phyloP scores from a whole-genome alignment of 2,329 filamentous ascomycete genomes.

The Arthrobotrys sinensis region DNA sequence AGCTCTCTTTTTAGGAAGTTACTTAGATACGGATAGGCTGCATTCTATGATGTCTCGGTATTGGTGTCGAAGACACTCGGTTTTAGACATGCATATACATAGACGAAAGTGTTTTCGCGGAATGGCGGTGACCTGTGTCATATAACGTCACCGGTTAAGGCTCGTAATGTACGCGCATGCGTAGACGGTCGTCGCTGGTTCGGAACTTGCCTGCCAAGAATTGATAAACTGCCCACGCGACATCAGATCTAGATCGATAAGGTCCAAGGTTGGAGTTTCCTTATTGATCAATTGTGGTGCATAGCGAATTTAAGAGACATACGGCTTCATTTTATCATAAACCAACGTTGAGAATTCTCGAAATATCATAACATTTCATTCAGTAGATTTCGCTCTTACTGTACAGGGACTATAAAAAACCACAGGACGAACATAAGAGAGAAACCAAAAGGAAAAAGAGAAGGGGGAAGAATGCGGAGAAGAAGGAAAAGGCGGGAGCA shows the following conservation, averaged over 20 bases:
- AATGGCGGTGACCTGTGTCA: too few relatives aligned
- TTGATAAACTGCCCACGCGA: conserved; percentile 4
- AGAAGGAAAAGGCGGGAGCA: conserved; percentile 19
- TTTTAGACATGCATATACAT: too few relatives aligned
- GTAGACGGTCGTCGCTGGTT: conserved; percentile 12
- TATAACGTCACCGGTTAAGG: too few relatives aligned
- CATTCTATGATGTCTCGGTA: too few relatives aligned
- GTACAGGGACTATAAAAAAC: conserved; percentile 42
- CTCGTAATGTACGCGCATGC: neutral
- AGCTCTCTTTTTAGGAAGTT: too few relatives aligned
- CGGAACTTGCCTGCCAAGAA: conserved; percentile 37
- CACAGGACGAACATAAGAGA: conserved; percentile 16
- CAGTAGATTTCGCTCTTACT: conserved; percentile 57
- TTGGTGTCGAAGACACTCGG: too few relatives aligned
- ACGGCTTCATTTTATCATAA: too few relatives aligned
- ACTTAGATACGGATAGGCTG: too few relatives aligned
- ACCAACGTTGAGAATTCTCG: neutral
- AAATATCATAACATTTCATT: conserved; percentile 28
- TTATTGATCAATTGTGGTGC: neutral
- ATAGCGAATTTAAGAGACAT: too few relatives aligned
- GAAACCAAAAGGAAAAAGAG: neutral
- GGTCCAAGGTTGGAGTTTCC: neutral
- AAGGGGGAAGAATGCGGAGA: conserved; percentile 5
- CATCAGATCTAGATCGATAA: neutral
- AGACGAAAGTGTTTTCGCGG: too few relatives aligned